Conservation (phyloP, 2,329 filamentous ascomycete species). For the Coniochaeta ligniaria region DNA sequence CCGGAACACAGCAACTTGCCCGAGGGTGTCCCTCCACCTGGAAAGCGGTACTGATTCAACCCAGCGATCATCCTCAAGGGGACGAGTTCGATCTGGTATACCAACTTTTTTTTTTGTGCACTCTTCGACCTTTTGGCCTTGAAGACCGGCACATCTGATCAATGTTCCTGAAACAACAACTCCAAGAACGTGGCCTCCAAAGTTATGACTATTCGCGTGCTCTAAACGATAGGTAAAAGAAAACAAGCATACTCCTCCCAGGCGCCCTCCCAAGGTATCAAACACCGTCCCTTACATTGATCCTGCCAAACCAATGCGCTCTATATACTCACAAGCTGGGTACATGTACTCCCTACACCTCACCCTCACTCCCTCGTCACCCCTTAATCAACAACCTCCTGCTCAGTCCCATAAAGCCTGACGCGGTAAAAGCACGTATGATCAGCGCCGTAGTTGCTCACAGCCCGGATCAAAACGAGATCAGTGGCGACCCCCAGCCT, state of each 20-base stretch:
- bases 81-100: neutral
- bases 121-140: too few relatives aligned
- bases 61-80: neutral
- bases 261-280: neutral
- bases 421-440: conserved; percentile 63
- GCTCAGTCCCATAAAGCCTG: conserved; percentile 42
- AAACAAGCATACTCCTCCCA: neutral
- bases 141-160: too few relatives aligned
- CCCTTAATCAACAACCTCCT: neutral
- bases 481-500: conserved; percentile 40
- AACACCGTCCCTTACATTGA: neutral
- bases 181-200: neutral
- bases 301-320: too few relatives aligned
- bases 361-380: neutral
- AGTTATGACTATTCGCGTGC: too few relatives aligned
- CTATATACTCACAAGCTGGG: neutral
- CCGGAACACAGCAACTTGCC: neutral
- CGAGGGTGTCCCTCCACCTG: neutral
- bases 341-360: neutral
- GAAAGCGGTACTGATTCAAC: neutral
- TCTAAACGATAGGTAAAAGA: neutral
- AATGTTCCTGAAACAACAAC: neutral
- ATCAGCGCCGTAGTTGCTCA: conserved; percentile 51
- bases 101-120: neutral
- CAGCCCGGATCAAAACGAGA: conserved; percentile 45